Evolutionary conservation across 257 asterid species (phyloP), one percentile per base, ranked within the genome.

Genomic region (Fraxinus americana): DNA sequence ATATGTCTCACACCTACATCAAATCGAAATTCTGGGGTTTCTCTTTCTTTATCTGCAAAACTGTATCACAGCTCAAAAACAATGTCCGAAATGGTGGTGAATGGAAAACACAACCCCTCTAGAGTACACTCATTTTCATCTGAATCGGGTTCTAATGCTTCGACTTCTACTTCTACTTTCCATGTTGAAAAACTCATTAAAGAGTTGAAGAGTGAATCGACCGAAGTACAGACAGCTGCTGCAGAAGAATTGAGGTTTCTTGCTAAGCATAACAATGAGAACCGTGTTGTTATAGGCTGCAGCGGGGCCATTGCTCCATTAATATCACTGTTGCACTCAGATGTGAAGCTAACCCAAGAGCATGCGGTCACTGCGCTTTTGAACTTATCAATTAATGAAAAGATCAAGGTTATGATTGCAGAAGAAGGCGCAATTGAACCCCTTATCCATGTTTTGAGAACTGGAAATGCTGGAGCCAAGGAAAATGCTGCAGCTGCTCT

Each of bases 401-500:
- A 77, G 65, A 82, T 91, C 76, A 93, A 93, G 87, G 83, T 89
- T 14, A 74, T 82, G 77, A 96, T 96, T 54, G 98, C 95, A 5
- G 91, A 87, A 80, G 88, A 79, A 82, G 92, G 96, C 21, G 93
- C 97, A 35, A 79, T 91, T 21, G 99, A 93, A 71, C 95, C 98
- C 6, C 88, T 96, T 68, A 93, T 96, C 80, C 91, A 93, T 34
- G 97, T 91, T 36, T 59, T 96, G 72, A 88, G 75, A 85, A 89
- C 90, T 1, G 99, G 99, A 84, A 96, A 88, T 67, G 59, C 86
- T 0, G 91, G 85, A 23, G 94, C 97, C 38, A 92, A 89, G 76
- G 99, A 92, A 83, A 96, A 96, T 34, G 97, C 99, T 13, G 99
- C 99, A 21, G 99, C 99, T 9, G 82, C 98, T 68, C 84, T 96